Base-by-base conservation (phyloP, 2,329 filamentous ascomycete genomes). In the Penicillium expansum region DNA sequence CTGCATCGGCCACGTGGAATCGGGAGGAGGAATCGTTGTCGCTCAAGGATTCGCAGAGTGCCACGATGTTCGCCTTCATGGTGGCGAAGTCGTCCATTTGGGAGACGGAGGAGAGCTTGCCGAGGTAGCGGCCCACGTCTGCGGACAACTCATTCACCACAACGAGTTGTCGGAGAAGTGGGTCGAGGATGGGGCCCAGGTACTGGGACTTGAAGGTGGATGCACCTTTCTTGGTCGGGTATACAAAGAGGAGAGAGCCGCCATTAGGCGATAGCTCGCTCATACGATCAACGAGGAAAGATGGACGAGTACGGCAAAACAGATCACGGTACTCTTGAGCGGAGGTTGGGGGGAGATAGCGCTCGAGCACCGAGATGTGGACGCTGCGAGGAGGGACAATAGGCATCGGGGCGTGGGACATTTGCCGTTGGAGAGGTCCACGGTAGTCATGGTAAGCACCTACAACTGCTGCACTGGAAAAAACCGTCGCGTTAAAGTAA, bases 281-380 rank as follows among this genome's bases (percentile, higher is more conserved):
- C 22, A 88, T 73, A 22, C 85, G 82, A 66, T 88, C 85, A 39
- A 84, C 79, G 1, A 88, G 75, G 48, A 85, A 76, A 0, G 85
- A 87, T 3, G 79, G 80, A 5, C 82, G 80, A 43, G 74, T 77
- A 3, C 78, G 72, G 16, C 74, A 77, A 68, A 87, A 87, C 65
- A 87, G 79, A 60, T 85, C 80, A 32, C 76, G 71, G 57, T 85
- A 85, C 66, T 88, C 85, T 62, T 83, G 79, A 0, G 74, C 67
- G 22, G 80, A 84, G 0, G 83, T 80, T 2, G 85, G 85, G 18
- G 85, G 85, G n/a, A 88, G 83, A 68, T 86, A 87, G 37, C 85
- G 81, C 71, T 88, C 85, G 4, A 87, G 77, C 13, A 87, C 77
- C 2, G 84, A 83, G 39, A 87, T 74, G 53, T 86, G 79, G 59